Base-by-base conservation (phyloP, 1,139 yeast genomes). In the Candida gigantensis region DNA sequence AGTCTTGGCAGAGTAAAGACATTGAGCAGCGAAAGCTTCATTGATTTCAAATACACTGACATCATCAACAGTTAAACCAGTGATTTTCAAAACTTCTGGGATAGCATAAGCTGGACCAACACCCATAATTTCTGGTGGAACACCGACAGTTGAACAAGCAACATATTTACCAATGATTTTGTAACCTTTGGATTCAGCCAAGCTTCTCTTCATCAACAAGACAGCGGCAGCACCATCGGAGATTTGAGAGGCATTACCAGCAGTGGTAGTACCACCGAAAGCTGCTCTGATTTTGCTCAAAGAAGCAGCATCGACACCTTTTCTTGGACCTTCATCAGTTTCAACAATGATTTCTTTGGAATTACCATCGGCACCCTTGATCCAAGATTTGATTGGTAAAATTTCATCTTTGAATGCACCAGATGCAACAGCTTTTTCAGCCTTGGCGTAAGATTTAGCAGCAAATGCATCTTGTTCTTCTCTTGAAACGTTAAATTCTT, bases 91-190 rank as follows among this genome's bases (percentile, higher is more conserved):
- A 13, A 86, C 83, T 42, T 74, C 77, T 44, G 97, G 97, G 52
- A 90, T 88, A 45, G 97, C 97, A 51, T 78, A 79, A 23, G 95
- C 96, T 43, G 97, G 97, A 37, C 97, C 97, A 53, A 90, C 80
- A 45, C 97, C 97, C 97, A 90, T 90, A 46, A 89, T 79, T 65
- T 87, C 95, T 26, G 97, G 97, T 42, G 97, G 96, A 33, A 90
- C 96, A 58, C 97, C 96, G 40, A 83, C 90, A 34, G 81, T 66
- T 41, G 80, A 74, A 57, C 87, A 79, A 51, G 81, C 84, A 45
- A 89, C 81, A 52, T 78, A 90, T 69, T 86, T 86, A 49, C 80
- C 96, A 42, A 83, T 59, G 36, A 77, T 68, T 42, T 80, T 78
- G 55, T 84, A 72, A 31, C 84, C 83, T 47, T 83, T 68, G 52